phyloP scores from a whole-genome alignment of 306 rosid species.

The Cicer yamashitae region DNA sequence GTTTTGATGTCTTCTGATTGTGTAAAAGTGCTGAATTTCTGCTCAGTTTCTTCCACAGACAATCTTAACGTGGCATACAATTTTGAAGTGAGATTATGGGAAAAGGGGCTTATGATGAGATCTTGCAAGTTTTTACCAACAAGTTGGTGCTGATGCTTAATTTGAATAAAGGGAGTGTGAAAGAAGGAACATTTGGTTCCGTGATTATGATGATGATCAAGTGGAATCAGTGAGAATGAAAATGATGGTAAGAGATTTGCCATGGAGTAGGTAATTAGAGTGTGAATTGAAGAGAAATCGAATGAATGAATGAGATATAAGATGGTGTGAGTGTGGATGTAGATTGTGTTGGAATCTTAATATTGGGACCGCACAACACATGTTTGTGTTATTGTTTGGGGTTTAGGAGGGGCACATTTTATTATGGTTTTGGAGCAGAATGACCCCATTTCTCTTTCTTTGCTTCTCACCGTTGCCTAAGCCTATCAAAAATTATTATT shows the following conservation, averaged over 20 bases:
- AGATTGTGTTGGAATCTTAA: neutral
- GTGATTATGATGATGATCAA: slow-evolving; percentile 35
- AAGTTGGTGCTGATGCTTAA: slow-evolving; percentile 37
- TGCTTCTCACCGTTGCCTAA: slow-evolving; percentile 35
- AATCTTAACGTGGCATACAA: slow-evolving; percentile 54
- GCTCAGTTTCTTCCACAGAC: slow-evolving; percentile 54
- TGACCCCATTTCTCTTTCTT: neutral
- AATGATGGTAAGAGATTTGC: slow-evolving; percentile 56
- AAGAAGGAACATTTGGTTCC: slow-evolving; percentile 40
- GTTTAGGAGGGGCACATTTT: neutral
- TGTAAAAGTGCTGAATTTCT: slow-evolving; percentile 38
- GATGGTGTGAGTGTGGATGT: slow-evolving; percentile 11
- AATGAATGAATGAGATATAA: neutral
- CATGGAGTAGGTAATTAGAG: slow-evolving; percentile 46
- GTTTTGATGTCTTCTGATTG: slow-evolving; percentile 48
- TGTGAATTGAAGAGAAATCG: neutral
- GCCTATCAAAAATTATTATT: slow-evolving; percentile 18
- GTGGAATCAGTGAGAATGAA: slow-evolving; percentile 44
- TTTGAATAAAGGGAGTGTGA: slow-evolving; percentile 47
- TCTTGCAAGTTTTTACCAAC: slow-evolving; percentile 42
- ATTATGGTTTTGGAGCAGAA: slow-evolving; percentile 1
- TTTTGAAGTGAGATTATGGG: slow-evolving; percentile 43
- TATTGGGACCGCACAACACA: slow-evolving; percentile 15
- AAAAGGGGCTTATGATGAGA: neutral
- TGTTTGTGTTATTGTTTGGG: slow-evolving; percentile 18